Percentiles rank a stretch among this genome's conserved stretches.
These are phyloP conservation scores for Paramecium biaurelia DNA, from an alignment of 73 alveolate species.

Conservation along the genomic window DNA sequence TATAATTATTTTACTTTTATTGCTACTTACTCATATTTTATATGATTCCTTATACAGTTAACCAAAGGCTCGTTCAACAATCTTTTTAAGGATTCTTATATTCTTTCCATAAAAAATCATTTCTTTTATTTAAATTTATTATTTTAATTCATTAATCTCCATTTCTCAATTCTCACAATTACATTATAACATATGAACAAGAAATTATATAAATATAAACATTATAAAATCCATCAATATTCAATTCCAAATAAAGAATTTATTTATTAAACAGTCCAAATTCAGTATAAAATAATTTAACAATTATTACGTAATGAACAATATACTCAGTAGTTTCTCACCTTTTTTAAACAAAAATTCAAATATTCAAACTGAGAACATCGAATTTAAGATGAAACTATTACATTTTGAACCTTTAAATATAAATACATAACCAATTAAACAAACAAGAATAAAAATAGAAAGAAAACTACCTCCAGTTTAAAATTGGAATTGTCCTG, in stretches of 20 bases:
- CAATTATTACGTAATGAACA: not conserved
- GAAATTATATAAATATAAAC: not conserved
- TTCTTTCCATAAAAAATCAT: not conserved
- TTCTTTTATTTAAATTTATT: not conserved
- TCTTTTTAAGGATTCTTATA: not conserved
- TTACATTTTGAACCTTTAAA: not conserved
- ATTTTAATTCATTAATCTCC: not conserved
- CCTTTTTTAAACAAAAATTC: not conserved
- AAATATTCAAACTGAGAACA: not conserved
- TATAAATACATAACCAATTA: not conserved
- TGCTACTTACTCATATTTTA: not conserved
- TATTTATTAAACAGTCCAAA: not conserved
- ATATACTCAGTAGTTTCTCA: not conserved
- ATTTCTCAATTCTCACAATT: not conserved
- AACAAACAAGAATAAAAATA: not conserved
- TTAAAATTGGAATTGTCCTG: not conserved
- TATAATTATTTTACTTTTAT: not conserved
- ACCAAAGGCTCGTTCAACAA: constrained; percentile 46
- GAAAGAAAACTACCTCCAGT: not conserved
- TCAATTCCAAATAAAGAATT: not conserved
- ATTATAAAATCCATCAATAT: not conserved
- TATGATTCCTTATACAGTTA: constrained; percentile 3
- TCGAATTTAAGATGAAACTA: not conserved
- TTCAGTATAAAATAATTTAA: not conserved
- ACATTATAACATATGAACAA: not conserved